phyloP scores from a whole-genome alignment of 2,329 filamentous ascomycete genomes.

The Penicillium paneum region DNA sequence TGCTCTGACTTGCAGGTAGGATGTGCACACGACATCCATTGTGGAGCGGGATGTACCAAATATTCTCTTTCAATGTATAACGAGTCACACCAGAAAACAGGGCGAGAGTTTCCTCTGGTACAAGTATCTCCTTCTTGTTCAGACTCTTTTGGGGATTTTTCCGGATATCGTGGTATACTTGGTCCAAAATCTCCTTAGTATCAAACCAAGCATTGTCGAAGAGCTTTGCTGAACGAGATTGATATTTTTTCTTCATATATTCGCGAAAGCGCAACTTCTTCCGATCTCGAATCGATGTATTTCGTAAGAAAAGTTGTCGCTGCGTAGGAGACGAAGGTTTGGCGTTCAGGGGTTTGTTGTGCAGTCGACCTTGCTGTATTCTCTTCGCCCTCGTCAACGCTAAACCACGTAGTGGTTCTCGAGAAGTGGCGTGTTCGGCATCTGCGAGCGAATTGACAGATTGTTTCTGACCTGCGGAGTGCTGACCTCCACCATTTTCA shows the following conservation, averaged over 20 bases:
- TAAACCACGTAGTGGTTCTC: neutral
- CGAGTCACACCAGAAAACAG: constrained; percentile 32
- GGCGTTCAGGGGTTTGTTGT: neutral
- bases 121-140: constrained; percentile 28
- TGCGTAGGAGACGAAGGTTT: neutral
- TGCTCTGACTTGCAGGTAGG: constrained; percentile 28
- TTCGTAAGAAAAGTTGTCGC: constrained; percentile 1
- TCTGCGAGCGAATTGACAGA: neutral
- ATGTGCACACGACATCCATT: constrained; percentile 42
- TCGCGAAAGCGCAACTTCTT: constrained; percentile 28
- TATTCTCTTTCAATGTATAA: constrained; percentile 35
- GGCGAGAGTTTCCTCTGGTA: constrained; percentile 38
- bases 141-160: constrained; percentile 11
- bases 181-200: constrained; percentile 28
- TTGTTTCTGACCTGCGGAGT: neutral
- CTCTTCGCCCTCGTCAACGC: neutral
- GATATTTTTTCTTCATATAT: constrained; percentile 12
- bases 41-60: constrained; percentile 34
- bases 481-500: neutral
- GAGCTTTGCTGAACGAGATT: neutral
- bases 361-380: constrained; percentile 1
- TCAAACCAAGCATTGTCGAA: constrained; percentile 22
- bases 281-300: constrained; percentile 24
- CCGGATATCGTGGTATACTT: constrained; percentile 19
- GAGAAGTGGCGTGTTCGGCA: neutral